Evolutionary conservation across 2,329 filamentous ascomycete species (phyloP), one percentile per base, ranked within the genome.

Genomic region (Phaeophleospora eucalypticola): DNA sequence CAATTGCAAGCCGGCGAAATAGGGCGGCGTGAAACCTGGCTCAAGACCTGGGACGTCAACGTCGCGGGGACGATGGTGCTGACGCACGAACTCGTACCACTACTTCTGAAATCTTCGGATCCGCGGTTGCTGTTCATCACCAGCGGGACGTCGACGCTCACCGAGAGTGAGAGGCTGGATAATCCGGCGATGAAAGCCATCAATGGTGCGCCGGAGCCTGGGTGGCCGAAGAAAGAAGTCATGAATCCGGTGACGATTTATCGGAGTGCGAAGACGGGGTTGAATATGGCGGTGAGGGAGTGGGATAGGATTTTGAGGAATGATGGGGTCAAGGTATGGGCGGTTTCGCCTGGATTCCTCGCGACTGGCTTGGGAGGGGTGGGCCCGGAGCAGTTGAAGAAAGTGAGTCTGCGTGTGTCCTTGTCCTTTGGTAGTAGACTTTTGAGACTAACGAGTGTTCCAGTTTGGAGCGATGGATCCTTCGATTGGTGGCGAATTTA

Each of bases 271-370:
- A 77, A 77, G 60, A 65, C 68, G 3, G 75, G 68, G 1, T 42
- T 77, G 53, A 77, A 74, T 33, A 78, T 77, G 64, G 29, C 75
- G 53, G 73, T 74, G 68, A 52, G 76, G 38, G 67, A 74, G 12
- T 80, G 75, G 74, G 50, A 62, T 27, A 62, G 65, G 21, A 54
- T 63, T 10, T 53, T 73, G 45, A 62, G 65, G 51, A 60, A 66
- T 4, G 70, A 74, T 49, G 67, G 68, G 0, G 69, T 77, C 20
- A 79, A 77, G 52, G 71, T 77, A 0, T 78, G 70, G 52, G 61
- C 56, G 0, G 66, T 75, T 2, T 67, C 65, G 48, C 74, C 74
- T 0, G 74, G 75, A 0, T 68, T 75, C 43, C 58, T 76, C 48
- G 73, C 71, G 1, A 77, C 73, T 1, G 65, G 65, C 3, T 48